Conservation (phyloP, 441 rosid genomes). For the Theobroma grandiflorum region DNA sequence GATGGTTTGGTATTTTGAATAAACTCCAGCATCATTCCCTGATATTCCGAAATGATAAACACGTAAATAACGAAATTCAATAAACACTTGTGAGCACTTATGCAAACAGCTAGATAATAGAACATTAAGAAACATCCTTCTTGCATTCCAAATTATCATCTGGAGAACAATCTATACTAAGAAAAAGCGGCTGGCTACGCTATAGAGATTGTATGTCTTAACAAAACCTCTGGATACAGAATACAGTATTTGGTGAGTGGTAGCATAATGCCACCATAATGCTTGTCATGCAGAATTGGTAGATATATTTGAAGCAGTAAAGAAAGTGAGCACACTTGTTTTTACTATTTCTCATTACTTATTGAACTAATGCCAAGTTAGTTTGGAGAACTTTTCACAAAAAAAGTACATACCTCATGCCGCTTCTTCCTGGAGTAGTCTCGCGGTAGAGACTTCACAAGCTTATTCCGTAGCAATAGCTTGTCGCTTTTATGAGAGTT, state of each 20-base stretch:
- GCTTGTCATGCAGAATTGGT: background rate
- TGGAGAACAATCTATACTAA: no score
- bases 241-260: background rate
- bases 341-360: background rate
- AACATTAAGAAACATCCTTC: background rate
- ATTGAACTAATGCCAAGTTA: background rate
- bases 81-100: no score
- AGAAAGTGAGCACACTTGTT: background rate
- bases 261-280: background rate
- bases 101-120: background rate
- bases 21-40: constrained; percentile 80
- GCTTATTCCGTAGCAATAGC: constrained; percentile 55
- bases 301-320: background rate
- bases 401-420: constrained; percentile 63
- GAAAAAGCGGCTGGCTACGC: background rate
- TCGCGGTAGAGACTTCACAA: constrained; percentile 72
- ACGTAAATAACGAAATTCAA: background rate
- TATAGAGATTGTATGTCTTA: background rate
- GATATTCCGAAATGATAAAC: constrained; percentile 19
- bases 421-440: constrained; percentile 68
- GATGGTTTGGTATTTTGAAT: constrained; percentile 44
- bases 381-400: background rate
- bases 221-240: background rate
- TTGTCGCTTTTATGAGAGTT: constrained; percentile 35
- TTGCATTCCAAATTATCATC: background rate